These are phyloP conservation scores for Phytophthora sojae DNA, from an alignment of 352 stramenopile genomes.

Conservation along the genomic window DNA sequence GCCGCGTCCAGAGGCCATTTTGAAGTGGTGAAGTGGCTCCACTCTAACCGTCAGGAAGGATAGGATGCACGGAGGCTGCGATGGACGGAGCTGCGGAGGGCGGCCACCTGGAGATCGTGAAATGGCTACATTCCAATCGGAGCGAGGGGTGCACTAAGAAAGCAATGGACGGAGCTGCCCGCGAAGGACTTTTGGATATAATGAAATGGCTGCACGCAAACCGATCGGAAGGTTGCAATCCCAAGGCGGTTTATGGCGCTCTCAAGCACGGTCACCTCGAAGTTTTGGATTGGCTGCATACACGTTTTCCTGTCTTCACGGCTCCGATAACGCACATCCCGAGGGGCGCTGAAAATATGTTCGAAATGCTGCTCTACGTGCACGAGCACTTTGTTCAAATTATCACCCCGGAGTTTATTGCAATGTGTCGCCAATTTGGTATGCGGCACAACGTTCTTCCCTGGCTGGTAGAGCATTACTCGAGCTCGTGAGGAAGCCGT, in stretches of 20 bases:
- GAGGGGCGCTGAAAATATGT: background rate
- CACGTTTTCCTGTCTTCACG: background rate
- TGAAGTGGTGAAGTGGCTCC: background rate
- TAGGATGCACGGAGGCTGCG: background rate
- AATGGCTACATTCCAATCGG: slow-evolving; percentile 1
- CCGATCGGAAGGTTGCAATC: background rate
- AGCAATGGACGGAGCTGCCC: slow-evolving; percentile 1
- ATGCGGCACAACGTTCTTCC: background rate
- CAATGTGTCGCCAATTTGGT: background rate
- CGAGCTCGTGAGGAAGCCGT: background rate
- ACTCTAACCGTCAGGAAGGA: background rate
- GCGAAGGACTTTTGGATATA: background rate
- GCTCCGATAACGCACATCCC: background rate
- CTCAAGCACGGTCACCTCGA: background rate
- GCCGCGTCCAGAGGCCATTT: background rate
- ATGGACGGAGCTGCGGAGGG: background rate
- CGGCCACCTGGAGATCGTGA: background rate
- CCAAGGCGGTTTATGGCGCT: background rate
- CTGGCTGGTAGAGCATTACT: background rate
- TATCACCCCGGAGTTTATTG: background rate
- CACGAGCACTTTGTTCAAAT: background rate
- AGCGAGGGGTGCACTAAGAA: slow-evolving; percentile 1
- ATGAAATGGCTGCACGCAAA: background rate
- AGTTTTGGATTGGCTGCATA: background rate
- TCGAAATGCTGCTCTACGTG: background rate